A percentile compares a stretch with the other conserved stretches of the same genome.
Evolutionary conservation across 1,284 basidiomycete genomes (phyloP).

Genomic region (Sphagnurus paluster): DNA sequence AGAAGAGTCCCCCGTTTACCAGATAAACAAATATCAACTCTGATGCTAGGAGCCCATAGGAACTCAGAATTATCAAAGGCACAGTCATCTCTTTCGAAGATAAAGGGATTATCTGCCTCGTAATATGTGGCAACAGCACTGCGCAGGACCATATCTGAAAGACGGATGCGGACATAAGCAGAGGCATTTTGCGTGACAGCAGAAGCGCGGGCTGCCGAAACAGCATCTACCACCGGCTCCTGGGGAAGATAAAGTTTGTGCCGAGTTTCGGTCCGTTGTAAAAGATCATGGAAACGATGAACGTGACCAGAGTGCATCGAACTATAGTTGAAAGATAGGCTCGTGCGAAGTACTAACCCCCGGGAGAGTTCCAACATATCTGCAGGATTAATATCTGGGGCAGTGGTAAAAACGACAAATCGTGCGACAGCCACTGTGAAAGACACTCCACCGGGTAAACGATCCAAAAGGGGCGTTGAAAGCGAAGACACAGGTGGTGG

Average conservation of each 20-base stretch:
- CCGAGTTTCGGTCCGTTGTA: conserved; percentile 45
- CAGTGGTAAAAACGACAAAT: conserved; percentile 71
- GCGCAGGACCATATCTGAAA: conserved; percentile 51
- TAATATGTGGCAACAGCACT: conserved; percentile 64
- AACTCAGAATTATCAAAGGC: conserved; percentile 47
- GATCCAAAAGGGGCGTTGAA: conserved; percentile 27
- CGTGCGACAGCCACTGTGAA: conserved; percentile 61
- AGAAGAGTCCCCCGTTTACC: conserved; percentile 27
- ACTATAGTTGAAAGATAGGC: conserved; percentile 61
- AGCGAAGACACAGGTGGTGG: conserved; percentile 20
- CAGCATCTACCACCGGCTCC: conserved; percentile 61
- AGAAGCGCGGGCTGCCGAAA: conserved; percentile 46
- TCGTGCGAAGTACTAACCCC: conserved; percentile 68
- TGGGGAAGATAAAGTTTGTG: conserved; percentile 55
- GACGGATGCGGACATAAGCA: conserved; percentile 40
- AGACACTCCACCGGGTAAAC: conserved; percentile 56
- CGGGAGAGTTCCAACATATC: conserved; percentile 67
- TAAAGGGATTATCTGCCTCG: conserved; percentile 61
- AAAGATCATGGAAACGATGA: conserved; percentile 39
- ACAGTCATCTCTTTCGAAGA: conserved; percentile 50
- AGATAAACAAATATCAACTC: conserved; percentile 38
- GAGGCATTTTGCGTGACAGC: conserved; percentile 31
- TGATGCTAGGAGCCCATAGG: conserved; percentile 41
- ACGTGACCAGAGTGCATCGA: conserved; percentile 51
- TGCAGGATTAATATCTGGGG: conserved; percentile 74